These are phyloP conservation scores for Lathyrus oleraceus DNA, from an alignment of 306 rosid genomes.

Conservation along the genomic window DNA sequence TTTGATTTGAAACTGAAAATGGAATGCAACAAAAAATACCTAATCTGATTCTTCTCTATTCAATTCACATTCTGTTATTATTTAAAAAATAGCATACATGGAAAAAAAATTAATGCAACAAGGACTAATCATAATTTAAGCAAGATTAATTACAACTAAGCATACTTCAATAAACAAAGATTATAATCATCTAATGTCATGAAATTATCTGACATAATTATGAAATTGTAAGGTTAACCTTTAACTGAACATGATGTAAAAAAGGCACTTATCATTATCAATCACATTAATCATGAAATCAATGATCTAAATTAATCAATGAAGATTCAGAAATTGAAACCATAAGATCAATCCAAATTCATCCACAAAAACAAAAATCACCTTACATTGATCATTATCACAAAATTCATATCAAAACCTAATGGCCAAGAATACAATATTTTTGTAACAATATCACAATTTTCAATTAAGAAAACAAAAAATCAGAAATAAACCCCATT, in stretches of 20 bases:
- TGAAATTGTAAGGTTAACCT: constrained; percentile 19
- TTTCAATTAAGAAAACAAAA: background rate
- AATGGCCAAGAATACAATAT: constrained; percentile 33
- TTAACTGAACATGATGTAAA: constrained; percentile 6
- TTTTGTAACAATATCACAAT: constrained; percentile 24
- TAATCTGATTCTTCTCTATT: constrained; percentile 27
- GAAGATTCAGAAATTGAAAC: constrained; percentile 19
- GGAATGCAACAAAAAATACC: constrained; percentile 8
- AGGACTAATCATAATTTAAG: constrained; percentile 29
- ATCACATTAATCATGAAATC: constrained; percentile 25
- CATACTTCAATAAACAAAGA: constrained; percentile 28
- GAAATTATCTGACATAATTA: constrained; percentile 29
- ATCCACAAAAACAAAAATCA: constrained; percentile 24
- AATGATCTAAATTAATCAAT: constrained; percentile 17
- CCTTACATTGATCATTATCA: constrained; percentile 17
- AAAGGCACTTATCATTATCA: constrained; percentile 16
- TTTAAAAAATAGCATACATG: background rate
- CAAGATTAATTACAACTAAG: constrained; percentile 16
- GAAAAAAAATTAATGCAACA: constrained; percentile 24
- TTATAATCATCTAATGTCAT: background rate
- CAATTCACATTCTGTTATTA: background rate
- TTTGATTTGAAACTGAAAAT: constrained; percentile 3
- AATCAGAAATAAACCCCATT: background rate
- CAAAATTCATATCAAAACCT: constrained; percentile 30
- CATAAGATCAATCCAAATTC: constrained; percentile 25